phyloP scores from a whole-genome alignment of 768 basidiomycete species.

The Amylocystis lapponica region DNA sequence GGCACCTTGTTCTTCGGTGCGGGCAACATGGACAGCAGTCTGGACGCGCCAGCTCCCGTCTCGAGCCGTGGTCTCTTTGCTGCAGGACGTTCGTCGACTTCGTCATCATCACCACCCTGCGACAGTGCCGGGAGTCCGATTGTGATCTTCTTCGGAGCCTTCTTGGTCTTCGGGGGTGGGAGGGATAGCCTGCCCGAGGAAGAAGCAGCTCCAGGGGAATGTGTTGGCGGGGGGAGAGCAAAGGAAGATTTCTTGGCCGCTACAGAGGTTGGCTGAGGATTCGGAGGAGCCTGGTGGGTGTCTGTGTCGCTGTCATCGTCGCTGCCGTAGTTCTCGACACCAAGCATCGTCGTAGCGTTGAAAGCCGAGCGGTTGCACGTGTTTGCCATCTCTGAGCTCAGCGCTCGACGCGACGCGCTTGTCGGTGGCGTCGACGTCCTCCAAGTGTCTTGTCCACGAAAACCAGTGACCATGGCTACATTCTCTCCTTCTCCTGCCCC shows the following conservation, averaged over 20 bases:
- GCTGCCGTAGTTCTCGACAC: conserved; percentile 75
- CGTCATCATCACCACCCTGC: conserved; percentile 34
- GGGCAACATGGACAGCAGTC: conserved; percentile 68
- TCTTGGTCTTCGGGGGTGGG: conserved; percentile 39
- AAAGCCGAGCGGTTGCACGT: not conserved
- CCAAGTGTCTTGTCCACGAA: not conserved
- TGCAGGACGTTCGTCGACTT: conserved; percentile 34
- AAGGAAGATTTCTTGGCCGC: conserved; percentile 27
- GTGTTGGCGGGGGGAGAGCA: conserved; percentile 30
- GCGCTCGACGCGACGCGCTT: conserved; percentile 17
- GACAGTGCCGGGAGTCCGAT: conserved; percentile 50
- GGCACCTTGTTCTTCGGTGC: conserved; percentile 57
- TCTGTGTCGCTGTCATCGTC: conserved; percentile 53
- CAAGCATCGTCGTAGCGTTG: conserved; percentile 47
- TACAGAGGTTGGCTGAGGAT: conserved; percentile 19
- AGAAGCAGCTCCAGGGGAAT: conserved; percentile 6
- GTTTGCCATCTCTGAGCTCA: conserved; percentile 11
- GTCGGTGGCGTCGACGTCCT: too few species aligned
- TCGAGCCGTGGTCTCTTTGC: conserved; percentile 54
- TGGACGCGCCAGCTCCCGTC: conserved; percentile 53
- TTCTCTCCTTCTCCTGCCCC: conserved; percentile 57
- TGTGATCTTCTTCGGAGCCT: conserved; percentile 56
- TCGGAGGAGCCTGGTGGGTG: too few species aligned
- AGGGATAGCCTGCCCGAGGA: conserved; percentile 22
- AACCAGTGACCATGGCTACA: conserved; percentile 41